Base-by-base conservation (phyloP, 139 green algal genomes). In the Coccomyxa sp. region DNA sequence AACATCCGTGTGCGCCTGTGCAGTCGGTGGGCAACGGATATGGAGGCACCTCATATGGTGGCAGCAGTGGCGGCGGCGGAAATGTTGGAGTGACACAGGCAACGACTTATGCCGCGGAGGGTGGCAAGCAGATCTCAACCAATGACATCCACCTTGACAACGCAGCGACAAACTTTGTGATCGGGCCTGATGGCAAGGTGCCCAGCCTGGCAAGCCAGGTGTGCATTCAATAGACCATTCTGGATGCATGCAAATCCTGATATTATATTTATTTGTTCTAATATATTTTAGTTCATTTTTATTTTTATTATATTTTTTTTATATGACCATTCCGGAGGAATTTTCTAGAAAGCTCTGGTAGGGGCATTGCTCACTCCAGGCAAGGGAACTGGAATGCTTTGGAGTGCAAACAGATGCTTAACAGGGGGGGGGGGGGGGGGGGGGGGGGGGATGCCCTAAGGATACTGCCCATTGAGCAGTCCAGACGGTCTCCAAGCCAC, bases 91-190 rank as follows among this genome's bases (percentile, higher is more conserved):
- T 71, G 18, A 71, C 63, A 25, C 18, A 71, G 63, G 63, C 63
- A 25, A 71, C 63, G 1, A 71, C 63, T 4, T 71, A 28, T 71
- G 63, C 63, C 18, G 63, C 4, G 63, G 63, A 71, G 63, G 21
- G 21, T 9, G 63, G 63, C 4, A 71, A 71, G 18, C 63, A 71
- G 63, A 28, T 71, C 18, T 71, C 63, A 71, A 25, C 7, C 63
- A 71, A 71, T 71, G 63, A 71, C 63, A 71, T 71, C 63, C 63
- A 71, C 63, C 63, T 71, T 25, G 63, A 71, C 63, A 71, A 71
- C 63, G 1, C 63, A 21, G 18, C 63, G 7, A 14, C 63, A 21
- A 71, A 25, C 63, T 71, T 71, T 71, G 63, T 71, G 18, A 71
- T 71, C 63, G 63, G 63, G 7, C 63, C 63, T 3, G 63, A 71